phyloP scores from a whole-genome alignment of 2,329 filamentous ascomycete genomes.

The Mycocentrospora acerina region DNA sequence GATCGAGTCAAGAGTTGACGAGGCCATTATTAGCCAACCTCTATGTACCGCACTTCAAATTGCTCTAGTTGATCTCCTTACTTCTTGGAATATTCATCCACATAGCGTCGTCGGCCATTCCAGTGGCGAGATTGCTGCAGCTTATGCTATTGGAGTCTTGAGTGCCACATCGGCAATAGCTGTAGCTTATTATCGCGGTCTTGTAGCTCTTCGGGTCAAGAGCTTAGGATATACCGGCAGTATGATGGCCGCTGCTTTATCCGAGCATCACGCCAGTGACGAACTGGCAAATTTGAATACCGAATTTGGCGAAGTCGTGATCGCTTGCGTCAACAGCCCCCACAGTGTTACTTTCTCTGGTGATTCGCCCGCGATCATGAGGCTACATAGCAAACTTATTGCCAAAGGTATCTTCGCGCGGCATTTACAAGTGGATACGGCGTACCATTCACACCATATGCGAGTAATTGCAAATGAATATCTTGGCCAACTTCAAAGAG shows the following conservation, averaged over 20 bases:
- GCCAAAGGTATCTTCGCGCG: conserved; percentile 43
- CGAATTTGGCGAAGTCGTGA: conserved; percentile 15
- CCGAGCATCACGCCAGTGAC: conserved; percentile 9
- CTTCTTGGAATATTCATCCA: conserved; percentile 9
- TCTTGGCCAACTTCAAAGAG: conserved; percentile 4
- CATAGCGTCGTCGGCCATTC: conserved; percentile 17
- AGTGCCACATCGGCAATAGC: conserved; percentile 1
- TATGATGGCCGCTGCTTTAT: conserved; percentile 38
- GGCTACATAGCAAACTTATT: conserved; percentile 35
- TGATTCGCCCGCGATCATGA: conserved; percentile 40
- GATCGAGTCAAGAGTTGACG: conserved; percentile 1
- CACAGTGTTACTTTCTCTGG: conserved; percentile 50
- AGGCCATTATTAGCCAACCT: conserved; percentile 6
- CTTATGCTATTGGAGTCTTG: conserved; percentile 9
- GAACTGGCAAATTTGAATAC: conserved; percentile 5
- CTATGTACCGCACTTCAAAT: conserved; percentile 18
- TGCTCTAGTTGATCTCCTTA: conserved; percentile 16
- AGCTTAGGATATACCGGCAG: conserved; percentile 7
- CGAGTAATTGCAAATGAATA: conserved; percentile 15
- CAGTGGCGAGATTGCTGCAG: conserved; percentile 23
- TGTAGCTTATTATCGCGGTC: conserved; percentile 4
- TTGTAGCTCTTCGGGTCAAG: conserved; percentile 10
- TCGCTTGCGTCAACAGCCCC: conserved; percentile 44
- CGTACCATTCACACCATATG: conserved; percentile 35
- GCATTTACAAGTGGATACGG: conserved; percentile 31